phyloP scores from a whole-genome alignment of 495 filamentous ascomycete genomes.

The Trichocladium uniseriatum region DNA sequence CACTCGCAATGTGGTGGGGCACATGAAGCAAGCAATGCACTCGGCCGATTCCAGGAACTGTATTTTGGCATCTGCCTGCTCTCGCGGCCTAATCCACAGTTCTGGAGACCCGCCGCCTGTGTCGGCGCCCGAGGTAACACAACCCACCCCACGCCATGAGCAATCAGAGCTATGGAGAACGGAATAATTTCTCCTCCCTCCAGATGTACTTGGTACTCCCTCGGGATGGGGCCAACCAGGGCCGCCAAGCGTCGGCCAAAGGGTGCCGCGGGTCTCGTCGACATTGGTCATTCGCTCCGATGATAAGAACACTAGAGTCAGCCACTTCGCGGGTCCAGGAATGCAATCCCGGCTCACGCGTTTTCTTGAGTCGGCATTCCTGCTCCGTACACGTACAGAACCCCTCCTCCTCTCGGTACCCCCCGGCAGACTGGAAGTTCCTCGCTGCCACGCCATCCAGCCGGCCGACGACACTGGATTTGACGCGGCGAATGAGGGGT shows the following conservation, averaged over 20 bases:
- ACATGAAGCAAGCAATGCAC: no score
- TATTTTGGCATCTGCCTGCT: not conserved
- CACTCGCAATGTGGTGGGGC: no score
- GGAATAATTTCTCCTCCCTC: no score
- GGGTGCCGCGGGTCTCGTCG: constrained; percentile 5
- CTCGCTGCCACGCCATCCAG: constrained; percentile 14
- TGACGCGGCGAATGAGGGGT: constrained; percentile 19
- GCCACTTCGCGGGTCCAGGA: constrained; percentile 2
- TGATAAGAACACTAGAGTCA: constrained; percentile 13
- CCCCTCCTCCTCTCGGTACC: constrained; percentile 4
- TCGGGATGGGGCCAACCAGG: not conserved
- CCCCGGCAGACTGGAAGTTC: not conserved
- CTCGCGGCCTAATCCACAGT: no score
- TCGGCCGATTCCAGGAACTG: constrained; percentile 5
- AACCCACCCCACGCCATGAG: not conserved
- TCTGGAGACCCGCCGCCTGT: constrained; percentile 3
- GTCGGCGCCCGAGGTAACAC: constrained; percentile 1
- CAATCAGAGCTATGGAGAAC: not conserved
- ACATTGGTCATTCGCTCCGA: constrained; percentile 13
- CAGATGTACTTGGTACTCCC: no score
- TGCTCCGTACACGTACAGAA: not conserved
- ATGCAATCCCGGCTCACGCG: not conserved
- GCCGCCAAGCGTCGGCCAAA: not conserved
- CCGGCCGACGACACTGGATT: constrained; percentile 11
- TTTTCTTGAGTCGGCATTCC: not conserved